phyloP scores from a whole-genome alignment of 495 filamentous ascomycete species.

The Penicillium maclennaniae region DNA sequence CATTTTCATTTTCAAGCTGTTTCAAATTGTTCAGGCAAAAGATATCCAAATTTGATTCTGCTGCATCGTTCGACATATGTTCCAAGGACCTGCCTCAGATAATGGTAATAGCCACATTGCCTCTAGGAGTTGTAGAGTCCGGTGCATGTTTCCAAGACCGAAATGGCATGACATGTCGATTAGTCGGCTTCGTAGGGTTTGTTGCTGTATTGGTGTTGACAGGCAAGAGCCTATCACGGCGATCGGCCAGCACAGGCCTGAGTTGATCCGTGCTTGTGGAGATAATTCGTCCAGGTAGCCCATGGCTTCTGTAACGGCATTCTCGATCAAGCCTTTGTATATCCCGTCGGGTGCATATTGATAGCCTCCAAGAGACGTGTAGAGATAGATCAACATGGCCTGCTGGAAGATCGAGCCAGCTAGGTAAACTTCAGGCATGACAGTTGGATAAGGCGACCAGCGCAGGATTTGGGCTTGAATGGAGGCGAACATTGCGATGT shows the following conservation, averaged over 20 bases:
- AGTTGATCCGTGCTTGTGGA: constrained; percentile 32
- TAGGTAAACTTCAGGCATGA: constrained; percentile 30
- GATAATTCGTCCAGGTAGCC: constrained; percentile 26
- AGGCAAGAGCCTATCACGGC: constrained; percentile 36
- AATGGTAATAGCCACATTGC: constrained; percentile 33
- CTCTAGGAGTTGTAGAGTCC: constrained; percentile 31
- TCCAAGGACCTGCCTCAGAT: constrained; percentile 33
- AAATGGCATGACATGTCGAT: constrained; percentile 28
- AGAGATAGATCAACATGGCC: constrained; percentile 36
- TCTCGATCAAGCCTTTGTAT: constrained; percentile 28
- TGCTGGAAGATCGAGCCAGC: constrained; percentile 37
- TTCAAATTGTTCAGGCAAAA: constrained; percentile 25
- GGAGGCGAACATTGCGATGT: constrained; percentile 39
- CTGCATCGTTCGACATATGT: constrained; percentile 39
- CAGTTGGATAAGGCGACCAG: constrained; percentile 32
- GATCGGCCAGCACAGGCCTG: constrained; percentile 38
- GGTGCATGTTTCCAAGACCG: constrained; percentile 37
- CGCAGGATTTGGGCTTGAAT: constrained; percentile 34
- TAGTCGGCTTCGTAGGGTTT: constrained; percentile 17
- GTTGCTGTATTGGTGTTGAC: constrained; percentile 17
- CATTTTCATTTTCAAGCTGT: too few species aligned
- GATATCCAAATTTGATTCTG: constrained; percentile 41
- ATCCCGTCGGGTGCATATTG: constrained; percentile 28
- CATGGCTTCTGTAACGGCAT: constrained; percentile 30
- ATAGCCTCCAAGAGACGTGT: constrained; percentile 30